Conservation (phyloP, 305 asterid species). For the Ajuga reptans region DNA sequence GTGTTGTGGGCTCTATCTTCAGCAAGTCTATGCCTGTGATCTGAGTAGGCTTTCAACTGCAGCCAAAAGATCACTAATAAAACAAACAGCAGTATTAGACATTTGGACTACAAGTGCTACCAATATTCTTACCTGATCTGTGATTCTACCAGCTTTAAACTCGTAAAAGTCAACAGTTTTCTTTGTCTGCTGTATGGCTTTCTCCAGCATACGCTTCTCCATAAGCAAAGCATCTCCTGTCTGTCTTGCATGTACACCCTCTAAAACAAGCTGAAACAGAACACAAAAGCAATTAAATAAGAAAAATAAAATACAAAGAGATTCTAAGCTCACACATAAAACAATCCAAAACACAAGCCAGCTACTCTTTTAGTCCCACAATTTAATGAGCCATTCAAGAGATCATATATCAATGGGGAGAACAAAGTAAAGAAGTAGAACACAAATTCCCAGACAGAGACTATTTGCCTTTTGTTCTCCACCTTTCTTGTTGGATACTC, state of each 20-base stretch:
- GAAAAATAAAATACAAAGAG: background rate
- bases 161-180: constrained; percentile 49
- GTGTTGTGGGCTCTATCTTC: constrained; percentile 56
- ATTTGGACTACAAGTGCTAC: constrained; percentile 12
- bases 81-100: constrained; percentile 3
- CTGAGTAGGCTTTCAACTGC: constrained; percentile 72
- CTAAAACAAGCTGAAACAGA: constrained; percentile 75
- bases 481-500: background rate
- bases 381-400: background rate
- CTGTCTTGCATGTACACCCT: constrained; percentile 74
- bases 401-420: background rate
- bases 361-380: background rate
- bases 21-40: constrained; percentile 62
- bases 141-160: constrained; percentile 64
- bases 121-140: constrained; percentile 63
- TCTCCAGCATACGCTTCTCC: constrained; percentile 65
- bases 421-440: background rate
- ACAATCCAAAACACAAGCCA: background rate
- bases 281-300: background rate
- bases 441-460: background rate
- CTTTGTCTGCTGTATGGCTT: constrained; percentile 52
- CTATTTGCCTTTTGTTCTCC: background rate
- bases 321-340: background rate
- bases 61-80: constrained; percentile 27
- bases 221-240: constrained; percentile 43